Conservation (phyloP, 2,329 filamentous ascomycete genomes). For the Monilinia fructicola region DNA sequence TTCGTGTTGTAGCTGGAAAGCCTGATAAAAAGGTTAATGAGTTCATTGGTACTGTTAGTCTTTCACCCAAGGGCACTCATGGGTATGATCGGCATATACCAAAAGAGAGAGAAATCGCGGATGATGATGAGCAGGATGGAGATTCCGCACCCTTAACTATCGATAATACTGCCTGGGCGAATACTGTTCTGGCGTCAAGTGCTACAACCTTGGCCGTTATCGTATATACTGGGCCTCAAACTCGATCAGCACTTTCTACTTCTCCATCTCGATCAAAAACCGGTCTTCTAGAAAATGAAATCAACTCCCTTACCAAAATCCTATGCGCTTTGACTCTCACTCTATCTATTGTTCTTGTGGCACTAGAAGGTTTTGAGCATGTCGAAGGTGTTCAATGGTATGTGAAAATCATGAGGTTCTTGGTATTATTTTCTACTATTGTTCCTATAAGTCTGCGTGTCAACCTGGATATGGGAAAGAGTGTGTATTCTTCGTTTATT, state of each 20-base stretch:
- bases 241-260: conserved; percentile 89
- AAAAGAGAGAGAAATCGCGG: conserved; percentile 26
- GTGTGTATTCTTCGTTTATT: conserved; percentile 93
- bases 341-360: conserved; percentile 84
- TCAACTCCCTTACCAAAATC: conserved; percentile 96
- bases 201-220: conserved; percentile 86
- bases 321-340: conserved; percentile 84
- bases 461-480: conserved; percentile 96
- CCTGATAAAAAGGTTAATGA: conserved; percentile 94
- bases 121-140: conserved; percentile 40
- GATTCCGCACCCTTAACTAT: conserved; percentile 78
- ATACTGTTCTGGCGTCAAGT: conserved; percentile 93
- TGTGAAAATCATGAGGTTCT: conserved; percentile 94
- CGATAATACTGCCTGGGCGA: conserved; percentile 98
- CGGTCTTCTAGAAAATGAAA: conserved; percentile 90
- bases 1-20: conserved; percentile 77
- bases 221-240: conserved; percentile 92
- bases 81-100: conserved; percentile 49
- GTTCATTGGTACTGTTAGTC: conserved; percentile 84
- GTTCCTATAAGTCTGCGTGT: conserved; percentile 96
- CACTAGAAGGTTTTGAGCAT: conserved; percentile 75
- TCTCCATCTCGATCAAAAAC: conserved; percentile 90
- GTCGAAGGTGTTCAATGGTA: conserved; percentile 77
- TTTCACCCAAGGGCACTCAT: conserved; percentile 57
- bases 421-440: conserved; percentile 98